phyloP scores from a whole-genome alignment of 1,139 yeast species.

The Hansenula lynferdii region DNA sequence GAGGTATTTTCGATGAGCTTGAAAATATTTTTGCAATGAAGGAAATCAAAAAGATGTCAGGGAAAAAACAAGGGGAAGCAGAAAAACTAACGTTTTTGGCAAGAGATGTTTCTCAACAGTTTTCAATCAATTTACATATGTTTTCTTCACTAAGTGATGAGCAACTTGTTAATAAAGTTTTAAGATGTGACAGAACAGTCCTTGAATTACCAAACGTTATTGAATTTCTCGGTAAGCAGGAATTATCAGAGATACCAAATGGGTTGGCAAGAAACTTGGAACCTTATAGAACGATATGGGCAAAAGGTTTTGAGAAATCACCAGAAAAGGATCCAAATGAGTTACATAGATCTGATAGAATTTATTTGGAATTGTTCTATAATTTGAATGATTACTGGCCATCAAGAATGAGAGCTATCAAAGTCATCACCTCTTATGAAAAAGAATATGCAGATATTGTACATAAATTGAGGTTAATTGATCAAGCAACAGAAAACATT shows the following conservation, averaged over 20 bases:
- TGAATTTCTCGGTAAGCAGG: constrained; percentile 69
- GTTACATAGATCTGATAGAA: constrained; percentile 71
- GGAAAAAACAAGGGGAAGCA: constrained; percentile 37
- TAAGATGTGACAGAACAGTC: constrained; percentile 58
- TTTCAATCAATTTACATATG: constrained; percentile 70
- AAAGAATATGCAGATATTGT: constrained; percentile 70
- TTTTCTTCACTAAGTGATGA: constrained; percentile 49
- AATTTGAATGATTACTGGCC: constrained; percentile 79
- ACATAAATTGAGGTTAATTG: constrained; percentile 53
- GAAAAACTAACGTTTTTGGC: constrained; percentile 58
- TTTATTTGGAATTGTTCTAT: constrained; percentile 67
- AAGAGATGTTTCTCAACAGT: constrained; percentile 72
- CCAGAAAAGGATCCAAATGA: constrained; percentile 77
- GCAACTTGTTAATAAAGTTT: constrained; percentile 51
- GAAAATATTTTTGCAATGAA: constrained; percentile 77
- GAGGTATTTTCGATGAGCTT: constrained; percentile 71
- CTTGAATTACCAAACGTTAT: constrained; percentile 55
- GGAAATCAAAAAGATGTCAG: constrained; percentile 53
- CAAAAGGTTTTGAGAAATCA: constrained; percentile 35
- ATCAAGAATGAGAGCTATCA: constrained; percentile 69
- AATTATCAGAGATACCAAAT: constrained; percentile 59
- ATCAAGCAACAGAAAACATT: constrained; percentile 58
- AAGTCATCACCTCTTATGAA: constrained; percentile 55
- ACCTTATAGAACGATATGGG: constrained; percentile 61
- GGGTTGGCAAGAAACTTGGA: constrained; percentile 59